Conservation (phyloP, 805 yeast species). For the Saccharomycopsis sp. region DNA sequence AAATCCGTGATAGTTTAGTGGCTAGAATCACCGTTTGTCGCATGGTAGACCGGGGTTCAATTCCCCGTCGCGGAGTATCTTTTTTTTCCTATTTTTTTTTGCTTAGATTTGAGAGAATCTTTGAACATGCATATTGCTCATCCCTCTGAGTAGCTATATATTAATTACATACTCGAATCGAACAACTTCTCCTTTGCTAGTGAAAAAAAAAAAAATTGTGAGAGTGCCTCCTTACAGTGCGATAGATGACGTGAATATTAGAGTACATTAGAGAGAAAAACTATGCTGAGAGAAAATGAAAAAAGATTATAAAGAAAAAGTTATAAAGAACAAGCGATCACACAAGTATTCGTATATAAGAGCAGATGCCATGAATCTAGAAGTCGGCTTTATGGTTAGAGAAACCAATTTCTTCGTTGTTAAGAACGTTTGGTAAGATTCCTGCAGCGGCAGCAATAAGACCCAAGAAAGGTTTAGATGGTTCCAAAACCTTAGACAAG, state of each 20-base stretch:
- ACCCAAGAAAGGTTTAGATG: constrained; percentile 94
- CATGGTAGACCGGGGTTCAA: constrained; percentile 23
- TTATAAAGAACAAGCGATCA: not conserved
- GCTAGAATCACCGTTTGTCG: constrained; percentile 36
- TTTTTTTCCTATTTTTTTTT: constrained; percentile 2
- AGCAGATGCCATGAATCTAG: constrained; percentile 16
- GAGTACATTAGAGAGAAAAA: not conserved
- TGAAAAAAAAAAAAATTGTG: not conserved
- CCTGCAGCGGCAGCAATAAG: constrained; percentile 93
- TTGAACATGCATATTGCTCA: no score
- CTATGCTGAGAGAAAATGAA: not conserved
- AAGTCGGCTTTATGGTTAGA: constrained; percentile 27
- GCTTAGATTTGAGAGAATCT: not conserved
- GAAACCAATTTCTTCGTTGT: constrained; percentile 26
- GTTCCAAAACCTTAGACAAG: constrained; percentile 91
- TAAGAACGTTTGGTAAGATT: constrained; percentile 59
- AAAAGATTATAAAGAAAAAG: not conserved
- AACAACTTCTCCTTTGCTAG: no score
- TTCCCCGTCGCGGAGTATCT: constrained; percentile 23
- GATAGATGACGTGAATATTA: not conserved
- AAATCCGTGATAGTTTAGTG: constrained; percentile 33
- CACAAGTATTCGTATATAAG: not conserved
- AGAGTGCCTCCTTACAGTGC: not conserved
- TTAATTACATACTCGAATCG: no score
- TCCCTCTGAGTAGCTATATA: no score